phyloP scores from a whole-genome alignment of 495 filamentous ascomycete genomes.

The Penicillium malachiteum region DNA sequence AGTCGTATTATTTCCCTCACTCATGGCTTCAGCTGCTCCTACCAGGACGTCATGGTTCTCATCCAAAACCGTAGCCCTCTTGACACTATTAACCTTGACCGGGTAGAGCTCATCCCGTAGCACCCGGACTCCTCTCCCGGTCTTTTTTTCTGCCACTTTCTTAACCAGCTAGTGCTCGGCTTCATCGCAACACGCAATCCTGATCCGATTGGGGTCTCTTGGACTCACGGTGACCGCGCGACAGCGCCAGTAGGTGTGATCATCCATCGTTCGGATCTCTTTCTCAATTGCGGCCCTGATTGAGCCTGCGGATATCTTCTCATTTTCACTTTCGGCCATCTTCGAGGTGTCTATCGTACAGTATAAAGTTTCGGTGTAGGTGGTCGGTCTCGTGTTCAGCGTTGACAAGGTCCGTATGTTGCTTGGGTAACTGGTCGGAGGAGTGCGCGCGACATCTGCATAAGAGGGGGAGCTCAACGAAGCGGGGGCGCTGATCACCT shows the following conservation, averaged over 20 bases:
- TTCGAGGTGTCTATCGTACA: constrained; percentile 26
- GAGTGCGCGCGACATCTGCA: too few species aligned
- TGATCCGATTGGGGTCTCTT: constrained; percentile 24
- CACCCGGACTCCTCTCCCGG: constrained; percentile 23
- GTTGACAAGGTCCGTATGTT: too few species aligned
- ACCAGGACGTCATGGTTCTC: constrained; percentile 13
- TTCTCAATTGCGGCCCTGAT: constrained; percentile 26
- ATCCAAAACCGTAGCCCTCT: constrained; percentile 27
- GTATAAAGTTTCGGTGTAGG: constrained; percentile 21
- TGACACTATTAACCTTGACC: constrained; percentile 34
- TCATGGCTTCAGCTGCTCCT: constrained; percentile 14
- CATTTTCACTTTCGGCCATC: constrained; percentile 22
- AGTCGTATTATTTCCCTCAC: constrained; percentile 22
- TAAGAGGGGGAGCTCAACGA: too few species aligned
- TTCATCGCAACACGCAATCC: constrained; percentile 26
- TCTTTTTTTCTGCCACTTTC: constrained; percentile 24
- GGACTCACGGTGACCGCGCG: constrained; percentile 26
- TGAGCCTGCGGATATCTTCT: constrained; percentile 18
- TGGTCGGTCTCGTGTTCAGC: constrained; percentile 18
- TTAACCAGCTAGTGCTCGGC: constrained; percentile 27
- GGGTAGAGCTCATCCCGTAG: constrained; percentile 33
- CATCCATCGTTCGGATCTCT: constrained; percentile 21
- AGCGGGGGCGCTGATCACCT: too few species aligned
- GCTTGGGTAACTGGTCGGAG: too few species aligned
- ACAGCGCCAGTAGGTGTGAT: constrained; percentile 26